Conservation (phyloP, 345 rosid species). For the Xanthoceras sorbifolium region DNA sequence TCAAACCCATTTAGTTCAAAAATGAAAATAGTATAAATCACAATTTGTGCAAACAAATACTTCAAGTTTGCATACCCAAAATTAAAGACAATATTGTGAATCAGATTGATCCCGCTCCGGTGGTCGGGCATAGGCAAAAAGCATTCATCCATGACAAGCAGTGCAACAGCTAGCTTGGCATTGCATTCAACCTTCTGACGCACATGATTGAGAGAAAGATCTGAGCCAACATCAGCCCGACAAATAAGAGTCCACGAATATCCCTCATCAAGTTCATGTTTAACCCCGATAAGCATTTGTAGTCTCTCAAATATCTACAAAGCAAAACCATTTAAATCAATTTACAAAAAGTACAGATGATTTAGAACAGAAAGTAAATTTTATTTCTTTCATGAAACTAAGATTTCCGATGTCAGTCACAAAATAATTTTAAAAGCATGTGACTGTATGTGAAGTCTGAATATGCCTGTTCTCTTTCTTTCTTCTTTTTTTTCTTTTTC, state of each 20-base stretch:
- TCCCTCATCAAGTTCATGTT: conserved; percentile 76
- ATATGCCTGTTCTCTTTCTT: background rate
- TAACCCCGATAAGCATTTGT: conserved; percentile 74
- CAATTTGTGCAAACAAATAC: background rate
- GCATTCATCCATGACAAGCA: conserved; percentile 89
- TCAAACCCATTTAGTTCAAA: background rate
- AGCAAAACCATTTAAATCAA: conserved; percentile 7
- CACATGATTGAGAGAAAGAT: conserved; percentile 50
- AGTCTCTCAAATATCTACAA: conserved; percentile 59
- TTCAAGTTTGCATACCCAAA: conserved; percentile 60
- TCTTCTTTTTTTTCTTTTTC: background rate
- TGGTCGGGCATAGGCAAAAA: conserved; percentile 83
- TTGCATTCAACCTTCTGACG: conserved; percentile 67
- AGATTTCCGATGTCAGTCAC: background rate
- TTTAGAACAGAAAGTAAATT: background rate
- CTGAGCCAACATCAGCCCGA: conserved; percentile 57
- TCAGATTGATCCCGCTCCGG: conserved; percentile 85
- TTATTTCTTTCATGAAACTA: background rate
- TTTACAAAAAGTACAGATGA: background rate
- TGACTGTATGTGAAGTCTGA: background rate
- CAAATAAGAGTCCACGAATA: conserved; percentile 81
- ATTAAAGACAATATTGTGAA: conserved; percentile 83
- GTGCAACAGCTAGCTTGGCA: conserved; percentile 87
- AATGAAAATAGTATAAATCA: background rate
- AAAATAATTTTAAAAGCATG: background rate